A percentile compares a stretch with the other conserved stretches of the same genome.
Conservation (phyloP, 2,329 filamentous ascomycete genomes). For the Dactylellina drechsleri region DNA sequence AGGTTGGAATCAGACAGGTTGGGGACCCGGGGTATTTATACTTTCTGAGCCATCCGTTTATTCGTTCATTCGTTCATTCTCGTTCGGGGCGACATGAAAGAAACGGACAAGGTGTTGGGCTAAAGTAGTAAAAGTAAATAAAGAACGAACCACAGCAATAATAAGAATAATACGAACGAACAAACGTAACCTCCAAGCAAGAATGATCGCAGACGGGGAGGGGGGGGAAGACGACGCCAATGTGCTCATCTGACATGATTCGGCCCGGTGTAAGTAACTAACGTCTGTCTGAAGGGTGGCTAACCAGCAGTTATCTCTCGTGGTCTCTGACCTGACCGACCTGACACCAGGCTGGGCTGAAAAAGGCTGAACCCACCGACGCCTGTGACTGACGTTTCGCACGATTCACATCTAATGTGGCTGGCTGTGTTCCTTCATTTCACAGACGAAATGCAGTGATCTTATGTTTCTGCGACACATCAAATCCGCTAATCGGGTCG, state of each 20-base stretch:
- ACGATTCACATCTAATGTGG: not conserved
- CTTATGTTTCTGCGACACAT: no score
- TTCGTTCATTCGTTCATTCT: no score
- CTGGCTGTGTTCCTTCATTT: not conserved
- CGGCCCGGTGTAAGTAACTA: not conserved
- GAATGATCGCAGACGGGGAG: not conserved
- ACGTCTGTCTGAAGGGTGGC: no score
- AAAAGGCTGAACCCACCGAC: no score
- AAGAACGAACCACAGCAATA: not conserved
- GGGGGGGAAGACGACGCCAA: constrained; percentile 22
- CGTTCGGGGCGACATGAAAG: constrained; percentile 5
- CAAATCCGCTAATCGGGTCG: no score
- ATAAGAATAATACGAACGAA: constrained; percentile 5
- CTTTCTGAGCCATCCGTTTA: constrained; percentile 3
- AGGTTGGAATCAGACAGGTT: constrained; percentile 43
- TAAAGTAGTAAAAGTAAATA: no score
- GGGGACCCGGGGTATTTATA: constrained; percentile 55
- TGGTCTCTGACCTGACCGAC: no score
- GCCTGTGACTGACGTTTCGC: no score
- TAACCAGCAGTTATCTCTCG: no score
- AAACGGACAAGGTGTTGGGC: constrained; percentile 52
- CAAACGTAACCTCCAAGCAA: not conserved
- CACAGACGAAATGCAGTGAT: no score
- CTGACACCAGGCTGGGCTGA: no score
- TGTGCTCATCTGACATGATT: constrained; percentile 52